A percentile compares a stretch with the other conserved stretches of the same genome.
Evolutionary conservation across 176 grass and related monocot genomes (phyloP).

Genomic region (Bromus sterilis): DNA sequence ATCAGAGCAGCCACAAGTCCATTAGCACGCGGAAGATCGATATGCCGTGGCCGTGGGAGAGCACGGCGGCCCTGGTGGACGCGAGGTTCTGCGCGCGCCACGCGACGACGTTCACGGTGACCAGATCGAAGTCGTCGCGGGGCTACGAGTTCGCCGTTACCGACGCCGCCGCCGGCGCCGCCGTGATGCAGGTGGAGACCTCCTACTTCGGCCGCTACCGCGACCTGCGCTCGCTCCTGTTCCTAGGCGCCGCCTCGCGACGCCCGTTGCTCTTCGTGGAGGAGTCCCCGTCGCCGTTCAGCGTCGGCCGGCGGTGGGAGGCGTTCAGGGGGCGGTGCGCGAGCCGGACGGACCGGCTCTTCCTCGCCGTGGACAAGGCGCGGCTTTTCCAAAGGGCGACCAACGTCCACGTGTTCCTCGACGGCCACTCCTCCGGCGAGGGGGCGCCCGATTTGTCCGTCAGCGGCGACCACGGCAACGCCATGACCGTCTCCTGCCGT

Average conservation of each 20-base stretch:
- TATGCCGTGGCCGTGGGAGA: background rate
- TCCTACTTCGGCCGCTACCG: slow-evolving; percentile 8
- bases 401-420: slow-evolving; percentile 38
- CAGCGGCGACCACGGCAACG: slow-evolving; percentile 20
- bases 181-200: slow-evolving; percentile 41
- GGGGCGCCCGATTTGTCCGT: slow-evolving; percentile 38
- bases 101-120: background rate
- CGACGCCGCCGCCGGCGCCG: slow-evolving; percentile 13
- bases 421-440: background rate
- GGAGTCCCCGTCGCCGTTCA: background rate
- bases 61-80: background rate
- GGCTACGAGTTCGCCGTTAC: slow-evolving; percentile 37
- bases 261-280: slow-evolving; percentile 33
- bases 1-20: too few species aligned
- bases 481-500: slow-evolving; percentile 13
- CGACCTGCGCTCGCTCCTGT: slow-evolving; percentile 10
- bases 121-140: background rate
- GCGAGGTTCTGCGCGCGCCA: background rate
- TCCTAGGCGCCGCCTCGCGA: slow-evolving; percentile 30
- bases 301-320: slow-evolving; percentile 13
- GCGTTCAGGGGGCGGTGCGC: slow-evolving; percentile 44
- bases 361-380: slow-evolving; percentile 24
- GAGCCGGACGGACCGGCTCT: slow-evolving; percentile 15
- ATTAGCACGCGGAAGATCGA: too few species aligned
- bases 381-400: slow-evolving; percentile 10